A percentile compares a stretch with the other conserved stretches of the same genome.
Evolutionary conservation across 176 grass and related monocot genomes (phyloP).

Genomic region (sorghum (Sorghum bicolor)): Sorghum_bicolor_NCBIv3 NC_012870.2:72597501-72598000

Average conservation of each 20-base stretch:
- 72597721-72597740: conserved; percentile 2
- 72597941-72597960: background rate
- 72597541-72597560: background rate
- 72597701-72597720: background rate
- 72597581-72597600: background rate
- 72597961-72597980: background rate
- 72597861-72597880: background rate
- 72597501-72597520: too few species aligned
- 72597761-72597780: background rate
- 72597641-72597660: background rate
- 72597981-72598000: background rate
- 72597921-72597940: conserved; percentile 7
- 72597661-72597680: background rate
- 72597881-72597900: background rate
- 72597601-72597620: background rate
- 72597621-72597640: background rate
- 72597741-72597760: conserved; percentile 1
- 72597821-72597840: conserved; percentile 23
- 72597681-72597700: background rate
- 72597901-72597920: background rate
- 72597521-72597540: too few species aligned
- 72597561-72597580: background rate
- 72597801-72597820: conserved; percentile 51
- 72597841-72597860: conserved; percentile 3
- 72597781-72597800: background rate